phyloP scores from a whole-genome alignment of 352 stramenopile species.

The Phytopythium chamaehyphon region DNA sequence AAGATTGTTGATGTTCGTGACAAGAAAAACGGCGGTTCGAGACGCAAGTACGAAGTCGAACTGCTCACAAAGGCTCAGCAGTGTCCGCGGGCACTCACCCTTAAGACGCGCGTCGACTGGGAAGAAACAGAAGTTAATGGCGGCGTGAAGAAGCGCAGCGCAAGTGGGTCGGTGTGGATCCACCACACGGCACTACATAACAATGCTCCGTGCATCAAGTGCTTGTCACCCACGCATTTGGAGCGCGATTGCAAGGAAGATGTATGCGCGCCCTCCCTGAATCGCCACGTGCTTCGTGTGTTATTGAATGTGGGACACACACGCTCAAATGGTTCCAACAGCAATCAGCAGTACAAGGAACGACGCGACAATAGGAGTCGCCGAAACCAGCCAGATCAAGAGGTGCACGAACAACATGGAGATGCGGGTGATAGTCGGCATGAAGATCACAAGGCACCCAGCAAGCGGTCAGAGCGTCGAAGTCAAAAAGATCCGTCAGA shows the following conservation, averaged over 20 bases:
- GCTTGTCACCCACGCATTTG: conserved; percentile 25
- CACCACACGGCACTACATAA: conserved; percentile 37
- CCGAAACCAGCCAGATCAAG: not conserved
- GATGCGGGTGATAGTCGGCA: not conserved
- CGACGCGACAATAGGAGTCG: not conserved
- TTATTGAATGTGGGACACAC: conserved; percentile 6
- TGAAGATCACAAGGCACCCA: not conserved
- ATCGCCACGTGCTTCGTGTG: conserved; percentile 21
- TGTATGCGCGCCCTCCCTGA: not conserved
- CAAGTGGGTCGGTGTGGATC: conserved; percentile 32
- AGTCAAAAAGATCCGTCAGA: too few species aligned
- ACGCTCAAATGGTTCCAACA: conserved; percentile 9
- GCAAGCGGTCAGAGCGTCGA: too few species aligned
- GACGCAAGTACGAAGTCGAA: conserved; percentile 31
- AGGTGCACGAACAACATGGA: not conserved
- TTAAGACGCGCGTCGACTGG: conserved; percentile 40
- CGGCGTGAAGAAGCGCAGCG: conserved; percentile 4
- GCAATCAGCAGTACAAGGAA: conserved; percentile 18
- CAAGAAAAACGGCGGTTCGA: conserved; percentile 9
- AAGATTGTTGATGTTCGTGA: conserved; percentile 15
- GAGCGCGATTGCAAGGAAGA: conserved; percentile 3
- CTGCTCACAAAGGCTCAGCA: conserved; percentile 20
- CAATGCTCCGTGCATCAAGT: conserved; percentile 29
- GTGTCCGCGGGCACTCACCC: conserved; percentile 24
- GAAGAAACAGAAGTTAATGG: conserved; percentile 14